Percentiles rank a stretch among this genome's conserved stretches.
Conservation (phyloP, 2,329 filamentous ascomycete species). For the Venturiaceae sp. region DNA sequence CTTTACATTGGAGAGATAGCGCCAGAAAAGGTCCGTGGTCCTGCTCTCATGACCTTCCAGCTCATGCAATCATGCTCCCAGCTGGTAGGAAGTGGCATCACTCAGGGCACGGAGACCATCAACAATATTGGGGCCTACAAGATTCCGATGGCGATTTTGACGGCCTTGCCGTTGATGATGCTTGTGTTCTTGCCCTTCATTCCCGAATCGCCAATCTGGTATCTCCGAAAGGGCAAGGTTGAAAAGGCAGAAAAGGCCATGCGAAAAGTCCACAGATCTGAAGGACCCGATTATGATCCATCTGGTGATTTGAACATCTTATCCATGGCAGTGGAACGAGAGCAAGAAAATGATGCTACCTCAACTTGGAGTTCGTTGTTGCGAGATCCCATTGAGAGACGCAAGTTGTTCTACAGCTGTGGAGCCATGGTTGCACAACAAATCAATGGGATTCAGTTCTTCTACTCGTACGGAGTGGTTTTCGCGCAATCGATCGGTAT, state of each 20-base stretch:
- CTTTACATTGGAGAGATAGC: neutral
- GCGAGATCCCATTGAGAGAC: too few relatives aligned
- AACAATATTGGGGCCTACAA: neutral
- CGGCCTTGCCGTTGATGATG: neutral
- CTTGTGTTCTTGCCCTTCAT: neutral
- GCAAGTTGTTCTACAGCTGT: too few relatives aligned
- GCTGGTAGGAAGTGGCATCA: neutral
- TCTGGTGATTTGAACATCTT: constrained; percentile 34
- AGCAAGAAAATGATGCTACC: too few relatives aligned
- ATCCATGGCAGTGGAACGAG: too few relatives aligned
- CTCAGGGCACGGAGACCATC: neutral
- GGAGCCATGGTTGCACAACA: too few relatives aligned
- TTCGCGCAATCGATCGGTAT: too few relatives aligned
- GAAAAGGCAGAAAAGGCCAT: neutral
- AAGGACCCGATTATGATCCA: constrained; percentile 7
- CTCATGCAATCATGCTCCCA: neutral
- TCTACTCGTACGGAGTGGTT: too few relatives aligned
- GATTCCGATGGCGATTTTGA: neutral
- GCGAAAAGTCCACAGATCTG: neutral
- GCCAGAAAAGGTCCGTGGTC: neutral
- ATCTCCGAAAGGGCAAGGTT: neutral
- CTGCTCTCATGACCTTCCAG: neutral
- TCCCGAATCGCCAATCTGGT: neutral
- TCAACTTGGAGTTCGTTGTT: too few relatives aligned
- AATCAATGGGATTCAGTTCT: too few relatives aligned